A percentile compares a stretch with the other conserved stretches of the same genome.
Evolutionary conservation across 768 basidiomycete species (phyloP).

Genomic region (Collybiopsis confluens): DNA sequence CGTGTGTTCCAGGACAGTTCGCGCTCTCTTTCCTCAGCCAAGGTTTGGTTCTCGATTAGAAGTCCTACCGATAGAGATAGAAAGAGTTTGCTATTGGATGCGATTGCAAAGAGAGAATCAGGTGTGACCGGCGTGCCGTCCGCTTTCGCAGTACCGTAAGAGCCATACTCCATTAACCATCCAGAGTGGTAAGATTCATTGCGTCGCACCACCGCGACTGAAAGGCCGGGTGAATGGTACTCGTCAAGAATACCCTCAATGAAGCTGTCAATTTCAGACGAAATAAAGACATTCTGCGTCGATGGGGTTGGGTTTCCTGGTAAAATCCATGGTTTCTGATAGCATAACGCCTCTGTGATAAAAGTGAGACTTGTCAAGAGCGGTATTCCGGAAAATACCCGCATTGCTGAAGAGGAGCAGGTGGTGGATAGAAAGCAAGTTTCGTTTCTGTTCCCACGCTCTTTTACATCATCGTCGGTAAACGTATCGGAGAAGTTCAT

Average conservation of each 20-base stretch:
- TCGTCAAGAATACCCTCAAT: conserved; percentile 19
- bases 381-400: no score
- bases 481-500: no score
- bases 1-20: conserved; percentile 34
- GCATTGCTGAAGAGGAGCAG: no score
- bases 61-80: conserved; percentile 34
- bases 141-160: conserved; percentile 30
- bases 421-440: no score
- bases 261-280: conserved; percentile 13
- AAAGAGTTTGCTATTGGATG: conserved; percentile 41
- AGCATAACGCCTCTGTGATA: no score
- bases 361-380: no score
- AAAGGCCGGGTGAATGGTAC: conserved; percentile 37
- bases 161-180: conserved; percentile 35
- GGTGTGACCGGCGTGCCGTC: conserved; percentile 34
- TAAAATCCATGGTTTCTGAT: no score
- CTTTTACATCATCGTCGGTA: no score
- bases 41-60: conserved; percentile 32
- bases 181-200: conserved; percentile 23
- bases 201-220: conserved; percentile 34
- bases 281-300: conserved; percentile 2
- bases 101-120: conserved; percentile 41
- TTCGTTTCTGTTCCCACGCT: no score
- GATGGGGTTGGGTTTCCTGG: no score
- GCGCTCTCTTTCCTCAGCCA: conserved; percentile 24